phyloP scores from a whole-genome alignment of 2,329 filamentous ascomycete species.

The Daldinia sp. region DNA sequence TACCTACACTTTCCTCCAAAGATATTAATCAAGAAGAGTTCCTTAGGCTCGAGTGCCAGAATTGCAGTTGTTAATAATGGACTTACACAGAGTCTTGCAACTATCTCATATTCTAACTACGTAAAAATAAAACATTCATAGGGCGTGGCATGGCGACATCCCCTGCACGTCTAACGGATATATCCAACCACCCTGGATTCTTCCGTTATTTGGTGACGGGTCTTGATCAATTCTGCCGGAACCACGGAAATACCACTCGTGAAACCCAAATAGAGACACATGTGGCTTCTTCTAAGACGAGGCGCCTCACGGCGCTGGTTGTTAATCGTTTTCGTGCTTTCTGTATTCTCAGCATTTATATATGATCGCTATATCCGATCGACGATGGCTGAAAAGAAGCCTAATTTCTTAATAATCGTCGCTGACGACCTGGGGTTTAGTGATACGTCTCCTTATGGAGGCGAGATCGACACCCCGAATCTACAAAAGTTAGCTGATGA shows the following conservation, averaged over 20 bases:
- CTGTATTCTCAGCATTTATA: conserved; percentile 28
- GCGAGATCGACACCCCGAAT: conserved; percentile 69
- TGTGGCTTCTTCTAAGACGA: conserved; percentile 32
- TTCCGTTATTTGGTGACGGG: conserved; percentile 32
- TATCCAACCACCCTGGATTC: conserved; percentile 31
- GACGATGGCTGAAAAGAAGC: conserved; percentile 47
- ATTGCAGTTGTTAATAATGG: background rate
- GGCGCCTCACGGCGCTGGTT: conserved; percentile 16
- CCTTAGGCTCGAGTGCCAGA: background rate
- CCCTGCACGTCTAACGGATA: conserved; percentile 25
- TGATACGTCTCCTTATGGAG: conserved; percentile 64
- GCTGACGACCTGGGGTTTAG: conserved; percentile 60
- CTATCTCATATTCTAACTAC: background rate
- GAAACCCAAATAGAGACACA: conserved; percentile 12
- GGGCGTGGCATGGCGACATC: background rate
- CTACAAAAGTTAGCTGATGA: conserved; percentile 64
- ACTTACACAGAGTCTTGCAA: background rate
- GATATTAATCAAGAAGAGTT: background rate
- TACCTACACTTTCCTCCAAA: background rate
- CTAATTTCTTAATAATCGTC: conserved; percentile 61
- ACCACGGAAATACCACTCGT: conserved; percentile 19
- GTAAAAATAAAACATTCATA: background rate
- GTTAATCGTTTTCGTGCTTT: conserved; percentile 24
- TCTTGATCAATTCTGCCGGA: conserved; percentile 34
- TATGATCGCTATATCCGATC: conserved; percentile 26